phyloP scores from a whole-genome alignment of 2,329 filamentous ascomycete species.

The Sarocladiaceae sp. region DNA sequence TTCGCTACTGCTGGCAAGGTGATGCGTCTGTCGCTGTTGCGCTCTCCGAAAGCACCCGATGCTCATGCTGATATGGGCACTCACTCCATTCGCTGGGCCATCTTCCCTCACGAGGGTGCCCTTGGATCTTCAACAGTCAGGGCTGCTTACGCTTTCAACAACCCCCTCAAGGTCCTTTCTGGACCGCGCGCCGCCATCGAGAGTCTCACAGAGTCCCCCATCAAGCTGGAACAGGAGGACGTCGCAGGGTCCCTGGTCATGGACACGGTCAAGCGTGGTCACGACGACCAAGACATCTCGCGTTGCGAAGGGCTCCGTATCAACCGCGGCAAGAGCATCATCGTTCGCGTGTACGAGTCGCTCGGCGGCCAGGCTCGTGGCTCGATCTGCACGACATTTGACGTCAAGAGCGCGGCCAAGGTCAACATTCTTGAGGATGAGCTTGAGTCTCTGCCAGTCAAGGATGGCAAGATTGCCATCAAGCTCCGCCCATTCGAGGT shows the following conservation, averaged over 20 bases:
- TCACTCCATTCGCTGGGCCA: slow-evolving; percentile 83
- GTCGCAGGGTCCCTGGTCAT: slow-evolving; percentile 60
- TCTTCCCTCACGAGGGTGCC: slow-evolving; percentile 73
- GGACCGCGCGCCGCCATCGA: slow-evolving; percentile 21
- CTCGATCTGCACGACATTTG: slow-evolving; percentile 59
- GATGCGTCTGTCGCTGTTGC: slow-evolving; percentile 82
- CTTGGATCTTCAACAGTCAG: slow-evolving; percentile 70
- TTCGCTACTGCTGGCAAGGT: slow-evolving; percentile 84
- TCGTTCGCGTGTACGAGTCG: slow-evolving; percentile 82
- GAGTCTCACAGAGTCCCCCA: slow-evolving; percentile 33
- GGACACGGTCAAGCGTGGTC: slow-evolving; percentile 89
- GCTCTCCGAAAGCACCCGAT: slow-evolving; percentile 87
- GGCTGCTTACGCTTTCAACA: slow-evolving; percentile 87
- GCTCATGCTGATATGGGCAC: slow-evolving; percentile 89
- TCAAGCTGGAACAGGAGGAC: slow-evolving; percentile 59
- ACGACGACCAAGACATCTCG: slow-evolving; percentile 72
- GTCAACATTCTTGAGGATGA: slow-evolving; percentile 88
- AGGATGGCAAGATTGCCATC: slow-evolving; percentile 48
- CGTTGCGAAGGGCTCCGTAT: slow-evolving; percentile 53
- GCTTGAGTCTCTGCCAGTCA: slow-evolving; percentile 54
- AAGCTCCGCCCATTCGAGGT: slow-evolving; percentile 78
- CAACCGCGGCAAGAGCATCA: slow-evolving; percentile 69
- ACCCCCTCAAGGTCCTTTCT: slow-evolving; percentile 50
- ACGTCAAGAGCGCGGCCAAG: slow-evolving; percentile 72
- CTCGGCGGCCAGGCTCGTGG: slow-evolving; percentile 76